Evolutionary conservation across 768 basidiomycete genomes (phyloP).

Genomic region (Lactarius quietus): DNA sequence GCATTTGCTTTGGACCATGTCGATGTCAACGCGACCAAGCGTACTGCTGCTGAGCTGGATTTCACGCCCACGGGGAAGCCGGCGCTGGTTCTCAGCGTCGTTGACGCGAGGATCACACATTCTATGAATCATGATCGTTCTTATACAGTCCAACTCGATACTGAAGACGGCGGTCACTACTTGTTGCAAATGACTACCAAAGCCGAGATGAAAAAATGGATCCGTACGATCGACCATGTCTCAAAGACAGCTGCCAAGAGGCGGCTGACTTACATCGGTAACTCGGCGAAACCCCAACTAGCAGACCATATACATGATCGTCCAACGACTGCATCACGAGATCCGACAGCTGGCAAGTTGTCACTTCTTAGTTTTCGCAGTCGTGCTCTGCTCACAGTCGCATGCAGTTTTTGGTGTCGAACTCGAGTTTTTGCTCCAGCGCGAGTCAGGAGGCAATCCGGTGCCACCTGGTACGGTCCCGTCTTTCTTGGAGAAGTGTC

Average conservation of each 20-base stretch:
- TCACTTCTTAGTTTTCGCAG: constrained; percentile 36
- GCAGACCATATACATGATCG: constrained; percentile 70
- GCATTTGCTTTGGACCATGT: constrained; percentile 69
- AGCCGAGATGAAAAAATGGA: constrained; percentile 73
- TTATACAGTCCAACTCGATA: constrained; percentile 77
- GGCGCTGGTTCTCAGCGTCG: constrained; percentile 66
- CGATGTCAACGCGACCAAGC: constrained; percentile 42
- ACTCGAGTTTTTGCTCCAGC: constrained; percentile 59
- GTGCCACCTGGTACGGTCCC: constrained; percentile 60
- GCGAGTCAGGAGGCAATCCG: constrained; percentile 53
- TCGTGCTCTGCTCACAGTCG: background rate
- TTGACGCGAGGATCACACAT: constrained; percentile 64
- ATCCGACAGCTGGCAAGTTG: constrained; percentile 68
- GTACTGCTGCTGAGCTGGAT: constrained; percentile 70
- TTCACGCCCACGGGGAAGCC: constrained; percentile 72
- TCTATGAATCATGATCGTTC: constrained; percentile 80
- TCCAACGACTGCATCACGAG: constrained; percentile 55
- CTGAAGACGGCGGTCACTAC: constrained; percentile 85
- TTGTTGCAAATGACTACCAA: constrained; percentile 69
- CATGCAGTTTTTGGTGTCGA: constrained; percentile 63
- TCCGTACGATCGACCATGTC: constrained; percentile 66
- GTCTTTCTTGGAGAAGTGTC: constrained; percentile 57
- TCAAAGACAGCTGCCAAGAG: constrained; percentile 73
- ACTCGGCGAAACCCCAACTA: constrained; percentile 66
- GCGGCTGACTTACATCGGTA: constrained; percentile 75